Evolutionary conservation across 768 basidiomycete genomes (phyloP).

Genomic region (Pleurotus sapidus): DNA sequence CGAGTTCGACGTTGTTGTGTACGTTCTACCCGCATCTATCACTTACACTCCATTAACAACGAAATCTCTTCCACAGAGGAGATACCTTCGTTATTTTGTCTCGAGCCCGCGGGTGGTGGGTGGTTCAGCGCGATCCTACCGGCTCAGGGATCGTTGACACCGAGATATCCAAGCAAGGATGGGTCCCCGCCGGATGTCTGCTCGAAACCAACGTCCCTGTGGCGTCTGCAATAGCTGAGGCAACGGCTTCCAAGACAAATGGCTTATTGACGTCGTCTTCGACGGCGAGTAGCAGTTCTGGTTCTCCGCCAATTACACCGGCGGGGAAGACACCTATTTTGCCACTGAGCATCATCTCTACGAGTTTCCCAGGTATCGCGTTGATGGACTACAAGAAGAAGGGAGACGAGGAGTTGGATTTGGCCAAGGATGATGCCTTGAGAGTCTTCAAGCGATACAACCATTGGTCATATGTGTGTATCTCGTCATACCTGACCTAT

Average conservation of each 20-base stretch:
- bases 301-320: constrained; percentile 35
- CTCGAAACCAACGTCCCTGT: constrained; percentile 92
- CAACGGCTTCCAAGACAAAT: constrained; percentile 52
- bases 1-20: constrained; percentile 98
- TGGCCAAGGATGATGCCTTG: constrained; percentile 84
- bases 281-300: constrained; percentile 30
- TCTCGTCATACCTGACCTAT: constrained; percentile 6
- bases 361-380: constrained; percentile 94
- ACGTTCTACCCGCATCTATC: constrained; percentile 29
- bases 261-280: background rate
- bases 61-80: constrained; percentile 46
- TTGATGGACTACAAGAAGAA: constrained; percentile 96
- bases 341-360: constrained; percentile 91
- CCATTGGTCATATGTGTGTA: constrained; percentile 89
- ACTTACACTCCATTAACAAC: constrained; percentile 4
- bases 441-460: constrained; percentile 98
- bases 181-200: constrained; percentile 97
- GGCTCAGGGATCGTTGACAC: constrained; percentile 78
- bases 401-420: constrained; percentile 87
- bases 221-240: constrained; percentile 81
- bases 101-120: constrained; percentile 98
- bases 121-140: constrained; percentile 91
- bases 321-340: constrained; percentile 76
- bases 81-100: constrained; percentile 93
- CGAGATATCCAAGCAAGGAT: constrained; percentile 82